These are phyloP conservation scores for Colletotrichum cordylinicola DNA, from an alignment of 2,329 filamentous ascomycete species.

Conservation along the genomic window DNA sequence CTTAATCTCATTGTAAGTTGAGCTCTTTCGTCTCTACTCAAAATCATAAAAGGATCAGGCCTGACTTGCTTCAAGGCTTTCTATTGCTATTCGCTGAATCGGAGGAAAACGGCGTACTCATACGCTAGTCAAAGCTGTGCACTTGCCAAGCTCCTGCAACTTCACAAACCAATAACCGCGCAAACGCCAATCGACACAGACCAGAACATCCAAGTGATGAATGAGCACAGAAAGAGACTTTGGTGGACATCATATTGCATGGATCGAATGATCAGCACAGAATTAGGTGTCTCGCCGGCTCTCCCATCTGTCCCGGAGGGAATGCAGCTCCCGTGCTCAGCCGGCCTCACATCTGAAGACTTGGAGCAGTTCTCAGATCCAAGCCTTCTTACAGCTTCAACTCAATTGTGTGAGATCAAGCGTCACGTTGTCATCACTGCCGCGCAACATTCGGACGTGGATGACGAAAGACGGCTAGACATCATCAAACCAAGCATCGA, in stretches of 20 bases:
- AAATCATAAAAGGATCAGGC: accelerated
- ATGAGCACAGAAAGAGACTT: constrained; percentile 14
- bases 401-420: constrained; percentile 17
- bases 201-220: neutral
- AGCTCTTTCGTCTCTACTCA: accelerated
- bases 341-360: neutral
- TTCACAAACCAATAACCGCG: neutral
- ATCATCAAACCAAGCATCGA: constrained; percentile 2
- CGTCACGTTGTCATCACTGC: constrained; percentile 6
- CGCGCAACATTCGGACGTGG: neutral
- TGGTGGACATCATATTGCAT: constrained; percentile 24
- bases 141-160: constrained; percentile 11
- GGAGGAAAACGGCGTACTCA: constrained; percentile 17
- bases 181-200: neutral
- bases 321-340: neutral
- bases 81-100: constrained; percentile 22
- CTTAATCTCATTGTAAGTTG: neutral
- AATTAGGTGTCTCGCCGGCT: constrained; percentile 13
- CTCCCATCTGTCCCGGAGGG: neutral
- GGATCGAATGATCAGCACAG: constrained; percentile 14
- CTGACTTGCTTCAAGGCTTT: neutral
- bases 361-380: constrained; percentile 16
- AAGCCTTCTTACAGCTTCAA: neutral
- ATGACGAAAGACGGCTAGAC: neutral
- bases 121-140: constrained; percentile 20